phyloP scores from a whole-genome alignment of 2,329 filamentous ascomycete genomes.

The Hirsutella rhossiliensis region DNA sequence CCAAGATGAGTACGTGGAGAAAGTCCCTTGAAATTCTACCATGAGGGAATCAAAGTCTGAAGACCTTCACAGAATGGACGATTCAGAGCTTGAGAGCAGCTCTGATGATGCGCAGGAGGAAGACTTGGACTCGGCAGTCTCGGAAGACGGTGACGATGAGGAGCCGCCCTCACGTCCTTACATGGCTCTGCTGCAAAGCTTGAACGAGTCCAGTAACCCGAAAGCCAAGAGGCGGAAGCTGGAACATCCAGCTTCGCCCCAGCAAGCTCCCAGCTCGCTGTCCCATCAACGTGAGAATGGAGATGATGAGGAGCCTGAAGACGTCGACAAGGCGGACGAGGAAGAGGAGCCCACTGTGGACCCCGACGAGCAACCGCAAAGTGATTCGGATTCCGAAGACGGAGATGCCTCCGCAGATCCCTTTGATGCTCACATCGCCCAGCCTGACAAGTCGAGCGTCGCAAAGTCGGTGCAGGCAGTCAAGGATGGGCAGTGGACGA shows the following conservation, averaged over 20 bases:
- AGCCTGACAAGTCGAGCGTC: conserved; percentile 50
- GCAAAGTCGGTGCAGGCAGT: conserved; percentile 38
- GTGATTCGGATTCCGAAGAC: conserved; percentile 32
- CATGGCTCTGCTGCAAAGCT: conserved; percentile 44
- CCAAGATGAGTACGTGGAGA: conserved; percentile 20
- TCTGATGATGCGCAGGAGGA: conserved; percentile 21
- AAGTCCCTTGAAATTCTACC: not conserved
- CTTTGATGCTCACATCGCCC: conserved; percentile 70
- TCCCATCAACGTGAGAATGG: conserved; percentile 21
- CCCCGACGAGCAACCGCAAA: conserved; percentile 16
- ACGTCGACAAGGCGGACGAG: conserved; percentile 13
- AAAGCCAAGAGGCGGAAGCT: conserved; percentile 47
- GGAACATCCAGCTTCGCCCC: conserved; percentile 20
- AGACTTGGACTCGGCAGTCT: conserved; percentile 23
- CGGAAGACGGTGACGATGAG: conserved; percentile 32
- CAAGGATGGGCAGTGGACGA: conserved; percentile 37
- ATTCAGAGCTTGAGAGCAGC: conserved; percentile 10
- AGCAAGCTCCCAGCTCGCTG: conserved; percentile 8
- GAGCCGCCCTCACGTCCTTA: conserved; percentile 36
- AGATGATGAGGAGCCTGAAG: conserved; percentile 20
- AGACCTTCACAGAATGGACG: conserved; percentile 1
- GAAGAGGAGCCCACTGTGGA: conserved; percentile 6
- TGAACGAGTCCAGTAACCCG: conserved; percentile 32
- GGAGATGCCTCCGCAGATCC: conserved; percentile 50
- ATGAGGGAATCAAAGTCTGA: not conserved